A percentile compares a stretch with the other conserved stretches of the same genome.
These are phyloP conservation scores for Sugiyamaella castrensis DNA, from an alignment of 1,139 yeast species.

Conservation along the genomic window DNA sequence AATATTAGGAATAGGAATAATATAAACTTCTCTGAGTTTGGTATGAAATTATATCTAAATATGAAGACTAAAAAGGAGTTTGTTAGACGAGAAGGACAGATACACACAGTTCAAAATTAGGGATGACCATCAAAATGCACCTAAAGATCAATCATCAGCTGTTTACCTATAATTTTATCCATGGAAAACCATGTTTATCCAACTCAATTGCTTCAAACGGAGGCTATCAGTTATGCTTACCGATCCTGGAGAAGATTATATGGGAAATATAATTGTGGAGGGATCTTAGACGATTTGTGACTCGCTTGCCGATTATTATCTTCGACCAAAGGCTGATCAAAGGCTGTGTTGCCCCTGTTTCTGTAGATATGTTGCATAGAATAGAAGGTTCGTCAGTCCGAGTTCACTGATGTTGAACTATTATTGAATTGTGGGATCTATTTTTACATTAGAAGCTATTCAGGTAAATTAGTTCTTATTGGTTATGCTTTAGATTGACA, in stretches of 20 bases:
- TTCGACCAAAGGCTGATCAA: constrained; percentile 44
- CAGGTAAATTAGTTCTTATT: neutral
- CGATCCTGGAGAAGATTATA: constrained; percentile 45
- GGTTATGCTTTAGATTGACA: constrained; percentile 12
- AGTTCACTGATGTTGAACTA: constrained; percentile 25
- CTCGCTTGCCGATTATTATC: constrained; percentile 41
- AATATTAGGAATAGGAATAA: constrained; percentile 51
- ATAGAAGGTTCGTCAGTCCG: constrained; percentile 1
- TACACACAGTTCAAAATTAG: constrained; percentile 42
- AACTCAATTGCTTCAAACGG: constrained; percentile 49
- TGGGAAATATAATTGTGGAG: constrained; percentile 38
- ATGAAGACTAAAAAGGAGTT: constrained; percentile 35
- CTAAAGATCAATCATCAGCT: constrained; percentile 44
- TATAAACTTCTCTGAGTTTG: constrained; percentile 45
- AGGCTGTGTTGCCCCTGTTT: constrained; percentile 39
- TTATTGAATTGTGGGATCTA: constrained; percentile 17
- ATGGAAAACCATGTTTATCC: constrained; percentile 45
- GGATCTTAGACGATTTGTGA: constrained; percentile 49
- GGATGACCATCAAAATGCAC: constrained; percentile 44
- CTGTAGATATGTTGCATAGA: constrained; percentile 34
- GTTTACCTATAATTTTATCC: constrained; percentile 43
- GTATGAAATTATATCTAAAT: constrained; percentile 46
- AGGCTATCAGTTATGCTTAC: constrained; percentile 45
- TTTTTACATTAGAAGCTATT: constrained; percentile 34
- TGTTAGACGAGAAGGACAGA: constrained; percentile 37